Evolutionary conservation across 2,329 filamentous ascomycete genomes (phyloP).

Genomic region (Dactylellina drechsleri): DNA sequence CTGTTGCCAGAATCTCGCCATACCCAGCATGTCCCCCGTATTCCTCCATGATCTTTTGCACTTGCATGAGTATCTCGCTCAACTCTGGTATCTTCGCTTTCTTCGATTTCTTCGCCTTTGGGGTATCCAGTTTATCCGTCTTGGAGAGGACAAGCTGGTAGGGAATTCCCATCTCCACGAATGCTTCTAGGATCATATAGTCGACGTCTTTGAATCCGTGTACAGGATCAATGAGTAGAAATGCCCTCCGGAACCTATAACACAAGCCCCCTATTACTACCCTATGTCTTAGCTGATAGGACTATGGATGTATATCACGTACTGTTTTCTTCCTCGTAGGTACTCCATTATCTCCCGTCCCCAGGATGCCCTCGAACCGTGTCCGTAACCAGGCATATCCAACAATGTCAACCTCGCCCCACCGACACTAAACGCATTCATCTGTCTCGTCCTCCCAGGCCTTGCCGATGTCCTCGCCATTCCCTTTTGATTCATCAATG

Average conservation of each 20-base stretch:
- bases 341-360: conserved; percentile 76
- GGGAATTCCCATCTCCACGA: conserved; percentile 69
- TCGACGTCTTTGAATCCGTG: conserved; percentile 74
- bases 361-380: conserved; percentile 71
- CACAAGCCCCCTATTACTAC: no score
- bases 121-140: conserved; percentile 67
- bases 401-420: conserved; percentile 68
- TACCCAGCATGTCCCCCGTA: conserved; percentile 63
- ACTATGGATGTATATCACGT: conserved; percentile 55
- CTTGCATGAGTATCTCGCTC: conserved; percentile 60
- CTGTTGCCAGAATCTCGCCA: conserved; percentile 71
- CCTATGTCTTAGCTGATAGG: no score
- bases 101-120: conserved; percentile 57
- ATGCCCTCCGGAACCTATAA: conserved; percentile 68
- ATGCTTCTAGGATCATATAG: conserved; percentile 67
- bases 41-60: conserved; percentile 62
- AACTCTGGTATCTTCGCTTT: conserved; percentile 58
- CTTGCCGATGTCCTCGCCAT: conserved; percentile 70
- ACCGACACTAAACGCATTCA: conserved; percentile 75
- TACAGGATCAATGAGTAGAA: conserved; percentile 72
- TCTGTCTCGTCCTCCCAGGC: conserved; percentile 71
- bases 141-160: conserved; percentile 76
- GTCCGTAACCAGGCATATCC: conserved; percentile 78
- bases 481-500: conserved; percentile 66
- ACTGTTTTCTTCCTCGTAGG: conserved; percentile 70